Evolutionary conservation across 2,329 filamentous ascomycete genomes (phyloP).

Genomic region (Exophiala sp.): DNA sequence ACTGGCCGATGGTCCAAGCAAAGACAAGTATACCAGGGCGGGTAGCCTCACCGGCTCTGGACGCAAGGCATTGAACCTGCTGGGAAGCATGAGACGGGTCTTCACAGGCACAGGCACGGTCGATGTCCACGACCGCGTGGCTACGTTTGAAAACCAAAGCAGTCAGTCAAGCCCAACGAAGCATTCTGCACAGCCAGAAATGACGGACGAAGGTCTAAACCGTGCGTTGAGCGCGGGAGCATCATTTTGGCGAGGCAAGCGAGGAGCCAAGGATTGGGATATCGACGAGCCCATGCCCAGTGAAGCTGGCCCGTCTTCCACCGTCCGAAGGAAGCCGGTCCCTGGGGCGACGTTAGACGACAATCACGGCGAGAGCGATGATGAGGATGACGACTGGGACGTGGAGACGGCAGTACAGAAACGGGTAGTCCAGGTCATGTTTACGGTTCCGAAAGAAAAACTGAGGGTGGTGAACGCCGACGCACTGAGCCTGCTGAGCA

Average conservation of each 20-base stretch:
- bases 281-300: constrained; percentile 28
- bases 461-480: constrained; percentile 85
- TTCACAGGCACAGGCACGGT: constrained; percentile 43
- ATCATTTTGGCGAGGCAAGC: constrained; percentile 44
- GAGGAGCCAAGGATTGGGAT: constrained; percentile 50
- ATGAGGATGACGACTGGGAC: constrained; percentile 59
- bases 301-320: constrained; percentile 34
- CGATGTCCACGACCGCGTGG: constrained; percentile 30
- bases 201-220: constrained; percentile 33
- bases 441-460: constrained; percentile 82
- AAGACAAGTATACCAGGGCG: constrained; percentile 33
- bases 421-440: constrained; percentile 75
- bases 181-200: constrained; percentile 18
- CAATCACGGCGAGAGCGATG: constrained; percentile 27
- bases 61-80: constrained; percentile 60
- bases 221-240: constrained; percentile 47
- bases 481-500: constrained; percentile 33
- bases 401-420: constrained; percentile 67
- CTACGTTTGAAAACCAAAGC: constrained; percentile 18
- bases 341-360: constrained; percentile 17
- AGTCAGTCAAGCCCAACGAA: constrained; percentile 23
- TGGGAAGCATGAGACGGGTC: constrained; percentile 62
- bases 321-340: constrained; percentile 33
- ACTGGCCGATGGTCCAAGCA: constrained; percentile 28
- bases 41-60: constrained; percentile 53